Percentiles rank a stretch among this genome's conserved stretches.
phyloP scores from a whole-genome alignment of 768 basidiomycete genomes.

The Lentinula sp. region DNA sequence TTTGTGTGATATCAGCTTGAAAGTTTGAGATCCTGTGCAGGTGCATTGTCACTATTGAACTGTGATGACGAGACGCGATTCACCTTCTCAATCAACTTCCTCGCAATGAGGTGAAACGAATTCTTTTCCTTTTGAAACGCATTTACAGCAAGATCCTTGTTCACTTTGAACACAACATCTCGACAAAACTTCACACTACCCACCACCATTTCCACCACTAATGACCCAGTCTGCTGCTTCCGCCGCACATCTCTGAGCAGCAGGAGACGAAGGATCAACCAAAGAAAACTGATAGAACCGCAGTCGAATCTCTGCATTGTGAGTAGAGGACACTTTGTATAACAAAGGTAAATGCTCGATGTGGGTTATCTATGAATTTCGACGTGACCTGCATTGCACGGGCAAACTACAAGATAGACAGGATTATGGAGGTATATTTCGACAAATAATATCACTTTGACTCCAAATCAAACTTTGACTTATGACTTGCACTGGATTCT shows the following conservation, averaged over 20 bases:
- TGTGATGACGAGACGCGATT: not conserved
- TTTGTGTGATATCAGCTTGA: not conserved
- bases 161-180: constrained; percentile 48
- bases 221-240: constrained; percentile 66
- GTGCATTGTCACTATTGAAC: not conserved
- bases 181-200: constrained; percentile 86
- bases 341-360: constrained; percentile 54
- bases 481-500: not conserved
- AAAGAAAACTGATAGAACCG: constrained; percentile 76
- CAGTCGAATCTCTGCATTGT: constrained; percentile 73
- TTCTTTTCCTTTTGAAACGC: constrained; percentile 42
- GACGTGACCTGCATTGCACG: no score
- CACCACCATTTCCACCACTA: constrained; percentile 58
- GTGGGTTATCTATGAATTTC: constrained; percentile 21
- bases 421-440: no score
- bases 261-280: constrained; percentile 36
- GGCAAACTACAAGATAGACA: no score
- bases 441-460: no score
- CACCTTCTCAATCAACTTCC: constrained; percentile 73
- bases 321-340: constrained; percentile 39
- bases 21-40: not conserved
- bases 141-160: constrained; percentile 44
- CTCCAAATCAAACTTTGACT: no score
- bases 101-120: constrained; percentile 73
- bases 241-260: constrained; percentile 43